Base-by-base conservation (phyloP, 1,284 basidiomycete species). In the Inonotus obliquus region DNA sequence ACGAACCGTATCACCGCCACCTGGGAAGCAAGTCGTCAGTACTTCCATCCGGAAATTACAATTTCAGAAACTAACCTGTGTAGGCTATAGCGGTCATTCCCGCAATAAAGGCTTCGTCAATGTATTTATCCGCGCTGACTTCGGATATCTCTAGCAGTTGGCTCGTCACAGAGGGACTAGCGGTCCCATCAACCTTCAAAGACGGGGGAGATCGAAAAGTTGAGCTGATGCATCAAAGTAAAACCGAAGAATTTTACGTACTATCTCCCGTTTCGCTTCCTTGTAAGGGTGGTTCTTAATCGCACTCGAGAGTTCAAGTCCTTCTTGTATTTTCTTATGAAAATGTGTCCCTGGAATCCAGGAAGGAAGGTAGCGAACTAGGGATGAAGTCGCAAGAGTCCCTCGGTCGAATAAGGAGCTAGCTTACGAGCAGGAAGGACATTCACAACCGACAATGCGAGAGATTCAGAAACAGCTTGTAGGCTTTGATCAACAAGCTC, bases 1-100 rank as follows among this genome's bases (percentile, higher is more conserved):
- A 44, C 58, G 1, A n/a, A 67, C 66, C 2, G 65, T 67, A 59
- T 66, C 66, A 17, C 60, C 61, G 21, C 65, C 65, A 23, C 54
- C 66, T 65, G 21, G 25, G 51, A 14, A n/a, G 54, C 10, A 14
- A 49, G n/a, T n/a, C n/a, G n/a, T n/a, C n/a, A n/a, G n/a, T n/a
- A n/a, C n/a, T n/a, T n/a, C n/a, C n/a, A n/a, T n/a, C n/a, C n/a
- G n/a, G n/a, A n/a, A n/a, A n/a, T n/a, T n/a, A n/a, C n/a, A n/a
- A n/a, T n/a, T n/a, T n/a, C n/a, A n/a, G n/a, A n/a, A n/a, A 44
- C 41, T 19, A 25, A 60, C 59, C 62, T 47, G 29, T 44, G 35
- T 56, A 63, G 9, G 44, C 19, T 17, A 51, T 41, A 19, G 21
- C 62, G 6, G 21, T 13, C 13, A 27, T 25, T 21, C 51, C 45